Conservation (phyloP, 495 filamentous ascomycete genomes). For the Astrocystis sublimbata region DNA sequence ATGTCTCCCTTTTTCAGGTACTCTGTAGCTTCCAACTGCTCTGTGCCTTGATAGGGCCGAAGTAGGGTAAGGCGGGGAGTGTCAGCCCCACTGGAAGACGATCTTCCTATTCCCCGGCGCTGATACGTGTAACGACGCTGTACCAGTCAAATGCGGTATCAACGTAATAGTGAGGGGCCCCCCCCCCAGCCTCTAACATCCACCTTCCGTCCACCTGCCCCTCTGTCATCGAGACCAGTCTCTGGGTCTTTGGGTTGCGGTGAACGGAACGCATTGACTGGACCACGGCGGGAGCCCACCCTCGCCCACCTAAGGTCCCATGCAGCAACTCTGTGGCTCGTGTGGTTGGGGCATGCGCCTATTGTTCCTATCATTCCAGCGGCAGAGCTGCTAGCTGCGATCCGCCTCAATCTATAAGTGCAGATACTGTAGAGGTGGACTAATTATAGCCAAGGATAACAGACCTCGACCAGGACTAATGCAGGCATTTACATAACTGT, state of each 20-base stretch:
- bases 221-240: neutral
- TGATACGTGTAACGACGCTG: conserved; percentile 16
- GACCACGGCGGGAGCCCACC: neutral
- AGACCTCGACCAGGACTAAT: conserved; percentile 4
- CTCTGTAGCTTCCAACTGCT: too few species aligned
- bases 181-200: neutral
- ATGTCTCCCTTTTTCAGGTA: too few species aligned
- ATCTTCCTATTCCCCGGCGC: conserved; percentile 10
- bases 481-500: conserved; percentile 1
- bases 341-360: neutral
- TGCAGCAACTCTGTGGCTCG: neutral
- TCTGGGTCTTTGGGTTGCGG: neutral
- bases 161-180: neutral
- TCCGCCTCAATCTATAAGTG: neutral
- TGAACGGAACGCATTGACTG: conserved; percentile 5
- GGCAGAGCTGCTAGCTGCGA: neutral
- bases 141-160: conserved; percentile 14
- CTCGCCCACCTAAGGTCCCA: neutral
- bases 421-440: neutral
- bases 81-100: conserved; percentile 3
- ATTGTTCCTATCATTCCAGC: neutral
- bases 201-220: too few species aligned
- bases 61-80: neutral
- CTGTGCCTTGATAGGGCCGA: too few species aligned
- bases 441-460: neutral